phyloP scores from a whole-genome alignment of 116 monocot genomes.

The Papilionanthe hybrid region DNA sequence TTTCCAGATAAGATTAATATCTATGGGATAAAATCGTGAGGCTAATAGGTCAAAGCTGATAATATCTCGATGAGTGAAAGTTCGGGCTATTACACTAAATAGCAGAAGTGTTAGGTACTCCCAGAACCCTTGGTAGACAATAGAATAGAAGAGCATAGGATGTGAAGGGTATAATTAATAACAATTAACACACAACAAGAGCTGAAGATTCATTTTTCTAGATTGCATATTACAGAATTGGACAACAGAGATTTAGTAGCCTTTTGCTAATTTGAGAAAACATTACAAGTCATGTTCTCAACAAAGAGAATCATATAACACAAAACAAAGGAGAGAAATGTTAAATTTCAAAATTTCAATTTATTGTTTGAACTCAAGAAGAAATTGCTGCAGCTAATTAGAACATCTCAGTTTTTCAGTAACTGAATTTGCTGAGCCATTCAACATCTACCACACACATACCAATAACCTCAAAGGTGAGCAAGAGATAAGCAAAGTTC shows the following conservation, averaged over 20 bases:
- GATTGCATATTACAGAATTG: not conserved
- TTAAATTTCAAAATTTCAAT: too few relatives aligned
- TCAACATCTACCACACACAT: not conserved
- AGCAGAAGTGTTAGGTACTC: not conserved
- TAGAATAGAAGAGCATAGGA: not conserved
- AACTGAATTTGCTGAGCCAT: not conserved
- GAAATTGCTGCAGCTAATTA: not conserved
- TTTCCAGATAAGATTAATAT: too few relatives aligned
- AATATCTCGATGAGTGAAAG: too few relatives aligned
- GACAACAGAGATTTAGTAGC: not conserved
- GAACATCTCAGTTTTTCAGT: not conserved
- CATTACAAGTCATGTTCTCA: not conserved
- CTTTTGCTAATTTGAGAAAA: not conserved
- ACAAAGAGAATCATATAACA: not conserved
- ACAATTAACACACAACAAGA: not conserved
- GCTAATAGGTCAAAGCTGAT: too few relatives aligned
- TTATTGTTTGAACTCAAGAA: not conserved
- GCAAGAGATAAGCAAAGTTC: not conserved
- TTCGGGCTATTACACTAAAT: too few relatives aligned
- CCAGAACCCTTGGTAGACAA: not conserved
- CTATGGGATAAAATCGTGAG: too few relatives aligned
- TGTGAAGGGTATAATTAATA: not conserved
- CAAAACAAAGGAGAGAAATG: not conserved
- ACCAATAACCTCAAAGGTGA: not conserved
- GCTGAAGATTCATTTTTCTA: not conserved